Evolutionary conservation across 805 yeast genomes (phyloP), one percentile per base, ranked within the genome.

Genomic region (Metschnikowia noctiluminum): DNA sequence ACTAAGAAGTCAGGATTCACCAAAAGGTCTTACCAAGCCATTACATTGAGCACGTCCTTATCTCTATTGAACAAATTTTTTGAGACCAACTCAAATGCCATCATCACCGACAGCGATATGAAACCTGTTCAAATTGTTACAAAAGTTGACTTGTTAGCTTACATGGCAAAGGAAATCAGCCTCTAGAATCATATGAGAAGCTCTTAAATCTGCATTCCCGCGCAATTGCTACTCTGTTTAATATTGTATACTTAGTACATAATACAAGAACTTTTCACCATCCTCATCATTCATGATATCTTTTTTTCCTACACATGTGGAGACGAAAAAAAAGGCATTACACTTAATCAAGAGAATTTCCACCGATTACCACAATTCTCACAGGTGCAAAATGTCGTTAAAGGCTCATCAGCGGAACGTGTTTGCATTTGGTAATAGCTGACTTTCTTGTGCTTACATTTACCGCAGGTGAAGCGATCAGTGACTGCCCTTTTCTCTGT

Each of bases 341-440:
- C 6, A 16, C 38, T 12, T 28, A 10, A 2, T 49, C 66, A 91
- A 31, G 96, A 87, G 65, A 94, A 94, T 70, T 94, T 94, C 99
- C 99, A 94, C 68, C 98, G 81, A 64, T 94, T 89, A 54, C 98
- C 98, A 74, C 99, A 94, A 56, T 82, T 89, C 62, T 91, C 97
- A 74, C 99, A 94, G 3, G 97, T 91, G 74, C 99, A 94, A 66
- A 94, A 94, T 1, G 99, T 94, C 7, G 99, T 94, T 62, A 94
- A 79, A 51, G 99, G 99, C 70, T 94, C 99, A 81, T 94, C 99
- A 15, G 99, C 99, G 49, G 96, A 88, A 70, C 99, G 79, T 32
- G 99, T 94, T 76, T 94, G 99, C 85, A 94, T 80, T 73, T 94
- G 99, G 69, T 91, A 92, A 68, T 94, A 94, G 59, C 96, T 87